A percentile compares a stretch with the other conserved stretches of the same genome.
Conservation (phyloP, 108 stramenopile species). For the Chaetoceros muelleri region DNA sequence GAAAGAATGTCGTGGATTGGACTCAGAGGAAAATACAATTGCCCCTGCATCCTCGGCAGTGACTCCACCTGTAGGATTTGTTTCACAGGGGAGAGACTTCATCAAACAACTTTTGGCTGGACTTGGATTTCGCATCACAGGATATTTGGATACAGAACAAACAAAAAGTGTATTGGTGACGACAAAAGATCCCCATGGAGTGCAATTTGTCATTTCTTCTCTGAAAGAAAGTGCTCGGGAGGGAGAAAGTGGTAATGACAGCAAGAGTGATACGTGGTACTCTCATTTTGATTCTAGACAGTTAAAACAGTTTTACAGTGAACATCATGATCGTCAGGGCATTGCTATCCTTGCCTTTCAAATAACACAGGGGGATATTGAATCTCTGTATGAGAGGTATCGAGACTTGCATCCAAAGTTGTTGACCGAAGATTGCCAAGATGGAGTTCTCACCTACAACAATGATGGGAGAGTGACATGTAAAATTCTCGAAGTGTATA, state of each 20-base stretch:
- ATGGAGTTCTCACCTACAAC: conserved; percentile 13
- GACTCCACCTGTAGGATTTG: conserved; percentile 11
- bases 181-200: conserved; percentile 56
- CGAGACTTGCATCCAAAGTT: conserved; percentile 45
- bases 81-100: conserved; percentile 52
- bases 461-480: conserved; percentile 13
- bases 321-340: conserved; percentile 48
- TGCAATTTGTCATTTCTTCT: conserved; percentile 51
- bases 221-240: not conserved
- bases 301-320: conserved; percentile 40
- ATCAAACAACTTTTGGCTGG: conserved; percentile 74
- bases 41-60: not conserved
- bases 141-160: conserved; percentile 12
- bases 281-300: conserved; percentile 42
- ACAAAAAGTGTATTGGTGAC: conserved; percentile 64
- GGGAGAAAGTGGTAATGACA: conserved; percentile 2
- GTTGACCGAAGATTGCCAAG: conserved; percentile 21
- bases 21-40: conserved; percentile 4
- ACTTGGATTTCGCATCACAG: conserved; percentile 73
- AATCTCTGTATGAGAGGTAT: conserved; percentile 36
- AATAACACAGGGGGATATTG: conserved; percentile 31
- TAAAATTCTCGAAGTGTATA: conserved; percentile 69
- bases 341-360: conserved; percentile 68
- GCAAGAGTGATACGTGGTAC: no score
- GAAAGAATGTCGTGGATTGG: not conserved